These are phyloP conservation scores for Endoconidiophora laricicola DNA, from an alignment of 2,329 filamentous ascomycete species.

Conservation along the genomic window DNA sequence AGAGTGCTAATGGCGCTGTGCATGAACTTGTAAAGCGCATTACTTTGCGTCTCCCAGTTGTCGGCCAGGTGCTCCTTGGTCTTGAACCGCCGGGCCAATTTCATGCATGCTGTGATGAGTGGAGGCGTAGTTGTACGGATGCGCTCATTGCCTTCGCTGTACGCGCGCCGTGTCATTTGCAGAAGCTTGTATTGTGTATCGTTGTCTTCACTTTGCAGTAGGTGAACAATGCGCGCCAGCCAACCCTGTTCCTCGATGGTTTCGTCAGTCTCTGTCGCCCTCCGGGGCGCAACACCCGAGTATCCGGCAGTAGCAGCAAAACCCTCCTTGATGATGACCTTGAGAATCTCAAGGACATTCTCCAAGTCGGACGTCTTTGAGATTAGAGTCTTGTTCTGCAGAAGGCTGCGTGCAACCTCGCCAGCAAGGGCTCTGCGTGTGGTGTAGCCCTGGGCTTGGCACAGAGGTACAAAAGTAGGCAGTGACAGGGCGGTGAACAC, in stretches of 20 bases:
- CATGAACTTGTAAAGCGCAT: slow-evolving; percentile 86
- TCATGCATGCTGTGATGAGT: slow-evolving; percentile 76
- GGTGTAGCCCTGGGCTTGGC: slow-evolving; percentile 82
- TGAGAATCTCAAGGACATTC: slow-evolving; percentile 73
- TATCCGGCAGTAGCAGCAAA: slow-evolving; percentile 72
- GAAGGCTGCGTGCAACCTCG: slow-evolving; percentile 67
- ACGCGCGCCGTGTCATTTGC: slow-evolving; percentile 73
- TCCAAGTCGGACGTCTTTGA: slow-evolving; percentile 65
- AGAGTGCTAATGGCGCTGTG: slow-evolving; percentile 75
- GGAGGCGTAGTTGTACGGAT: slow-evolving; percentile 93
- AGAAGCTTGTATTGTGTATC: slow-evolving; percentile 89
- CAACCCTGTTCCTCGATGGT: slow-evolving; percentile 96
- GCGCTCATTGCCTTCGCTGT: slow-evolving; percentile 80
- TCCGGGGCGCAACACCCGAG: slow-evolving; percentile 60
- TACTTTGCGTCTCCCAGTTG: slow-evolving; percentile 47
- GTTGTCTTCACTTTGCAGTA: slow-evolving; percentile 70
- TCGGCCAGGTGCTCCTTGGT: slow-evolving; percentile 66
- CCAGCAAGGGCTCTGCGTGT: slow-evolving; percentile 82
- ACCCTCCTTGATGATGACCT: slow-evolving; percentile 86
- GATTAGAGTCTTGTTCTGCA: slow-evolving; percentile 68
- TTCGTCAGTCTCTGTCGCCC: slow-evolving; percentile 76
- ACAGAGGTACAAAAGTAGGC: slow-evolving; percentile 77
- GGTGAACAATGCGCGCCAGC: slow-evolving; percentile 81
- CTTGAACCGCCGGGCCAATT: slow-evolving; percentile 79
- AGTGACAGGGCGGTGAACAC: slow-evolving; percentile 92